phyloP scores from a whole-genome alignment of 2,329 filamentous ascomycete species.

The Fonsecaea pugnacius region DNA sequence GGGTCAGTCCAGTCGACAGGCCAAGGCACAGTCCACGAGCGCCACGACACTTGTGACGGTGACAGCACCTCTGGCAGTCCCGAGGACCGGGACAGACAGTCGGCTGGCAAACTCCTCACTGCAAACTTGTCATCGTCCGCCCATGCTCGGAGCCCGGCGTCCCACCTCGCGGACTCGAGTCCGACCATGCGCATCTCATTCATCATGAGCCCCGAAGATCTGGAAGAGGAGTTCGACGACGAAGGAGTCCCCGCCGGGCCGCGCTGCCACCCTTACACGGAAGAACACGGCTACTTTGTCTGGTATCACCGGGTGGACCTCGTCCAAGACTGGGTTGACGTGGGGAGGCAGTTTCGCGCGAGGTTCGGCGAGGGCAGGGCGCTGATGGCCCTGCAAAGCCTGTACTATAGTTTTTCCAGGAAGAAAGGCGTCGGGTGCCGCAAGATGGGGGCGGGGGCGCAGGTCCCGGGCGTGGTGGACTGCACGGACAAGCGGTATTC shows the following conservation, averaged over 20 bases:
- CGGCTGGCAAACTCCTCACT: neutral
- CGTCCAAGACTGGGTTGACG: neutral
- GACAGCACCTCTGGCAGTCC: neutral
- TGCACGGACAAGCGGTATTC: neutral
- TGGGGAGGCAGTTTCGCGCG: neutral
- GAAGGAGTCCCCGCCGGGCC: neutral
- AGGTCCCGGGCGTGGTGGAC: neutral
- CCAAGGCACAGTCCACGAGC: too few species aligned
- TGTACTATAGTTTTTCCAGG: neutral
- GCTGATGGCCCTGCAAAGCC: neutral
- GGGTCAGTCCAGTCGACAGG: too few species aligned
- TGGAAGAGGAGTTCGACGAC: neutral
- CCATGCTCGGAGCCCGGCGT: too few species aligned
- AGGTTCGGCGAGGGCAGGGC: neutral
- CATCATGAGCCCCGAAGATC: neutral
- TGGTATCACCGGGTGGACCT: neutral
- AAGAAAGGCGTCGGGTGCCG: neutral
- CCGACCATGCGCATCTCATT: neutral
- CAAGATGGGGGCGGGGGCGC: neutral
- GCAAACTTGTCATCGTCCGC: too few species aligned
- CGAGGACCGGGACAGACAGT: too few species aligned
- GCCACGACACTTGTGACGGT: neutral
- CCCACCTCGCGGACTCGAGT: neutral
- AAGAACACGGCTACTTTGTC: neutral
- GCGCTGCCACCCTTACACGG: neutral